Evolutionary conservation across 495 filamentous ascomycete species (phyloP).

Genomic region (Geopyxis carbonaria): DNA sequence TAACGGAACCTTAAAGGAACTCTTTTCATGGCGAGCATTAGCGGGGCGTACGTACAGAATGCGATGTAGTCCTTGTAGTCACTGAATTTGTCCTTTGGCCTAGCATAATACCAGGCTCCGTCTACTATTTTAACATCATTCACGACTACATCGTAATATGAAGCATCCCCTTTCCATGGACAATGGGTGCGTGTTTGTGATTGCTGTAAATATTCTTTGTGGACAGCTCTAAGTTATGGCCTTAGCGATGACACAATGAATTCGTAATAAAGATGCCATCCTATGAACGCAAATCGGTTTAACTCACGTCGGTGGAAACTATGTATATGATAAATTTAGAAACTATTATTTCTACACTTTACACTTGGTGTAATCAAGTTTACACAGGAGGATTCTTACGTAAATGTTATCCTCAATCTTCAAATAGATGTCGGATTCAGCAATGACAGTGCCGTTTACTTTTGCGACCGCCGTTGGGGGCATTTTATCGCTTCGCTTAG

Average conservation of each 20-base stretch:
- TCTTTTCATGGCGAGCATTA: constrained; percentile 25
- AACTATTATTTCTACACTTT: neutral
- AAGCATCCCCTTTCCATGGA: constrained; percentile 53
- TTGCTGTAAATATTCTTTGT: constrained; percentile 32
- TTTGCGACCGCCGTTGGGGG: constrained; percentile 36
- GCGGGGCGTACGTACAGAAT: constrained; percentile 40
- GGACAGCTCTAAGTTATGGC: constrained; percentile 28
- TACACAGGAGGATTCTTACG: too few species aligned
- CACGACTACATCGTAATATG: constrained; percentile 46
- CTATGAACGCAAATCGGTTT: too few species aligned
- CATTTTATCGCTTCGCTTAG: too few species aligned
- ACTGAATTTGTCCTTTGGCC: constrained; percentile 38
- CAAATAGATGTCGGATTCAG: constrained; percentile 44
- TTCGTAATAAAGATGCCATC: constrained; percentile 8
- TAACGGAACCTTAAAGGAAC: constrained; percentile 26
- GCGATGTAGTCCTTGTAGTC: constrained; percentile 47
- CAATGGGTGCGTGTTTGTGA: constrained; percentile 39
- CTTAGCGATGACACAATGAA: too few species aligned
- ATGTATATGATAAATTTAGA: neutral
- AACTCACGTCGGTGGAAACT: constrained; percentile 23
- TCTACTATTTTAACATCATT: constrained; percentile 40
- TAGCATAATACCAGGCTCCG: constrained; percentile 52
- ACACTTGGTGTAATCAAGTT: neutral
- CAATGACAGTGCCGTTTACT: constrained; percentile 40
- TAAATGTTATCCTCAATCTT: constrained; percentile 59